Percentiles rank a stretch among this genome's conserved stretches.
These are phyloP conservation scores for Candida ascalaphidarum DNA, from an alignment of 805 yeast species.

Conservation along the genomic window DNA sequence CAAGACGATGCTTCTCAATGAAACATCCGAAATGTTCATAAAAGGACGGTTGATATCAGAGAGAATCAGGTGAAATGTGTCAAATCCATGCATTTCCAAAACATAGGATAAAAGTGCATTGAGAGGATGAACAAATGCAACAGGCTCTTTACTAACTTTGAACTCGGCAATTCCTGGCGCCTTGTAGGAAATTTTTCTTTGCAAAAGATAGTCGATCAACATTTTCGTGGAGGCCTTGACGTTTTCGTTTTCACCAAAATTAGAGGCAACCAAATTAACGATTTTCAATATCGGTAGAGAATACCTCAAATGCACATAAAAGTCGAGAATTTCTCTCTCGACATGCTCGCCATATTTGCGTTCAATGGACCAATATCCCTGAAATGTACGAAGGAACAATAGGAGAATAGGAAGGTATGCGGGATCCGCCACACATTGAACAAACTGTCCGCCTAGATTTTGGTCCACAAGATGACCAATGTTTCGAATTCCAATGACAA, in stretches of 20 bases:
- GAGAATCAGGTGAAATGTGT: conserved; percentile 7
- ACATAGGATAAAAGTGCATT: conserved; percentile 46
- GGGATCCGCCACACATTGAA: conserved; percentile 17
- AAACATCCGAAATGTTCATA: conserved; percentile 43
- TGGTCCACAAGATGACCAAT: conserved; percentile 17
- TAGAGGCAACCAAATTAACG: conserved; percentile 24
- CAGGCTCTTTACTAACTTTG: conserved; percentile 40
- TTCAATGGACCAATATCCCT: conserved; percentile 46
- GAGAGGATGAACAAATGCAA: conserved; percentile 53
- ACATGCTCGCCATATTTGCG: conserved; percentile 67
- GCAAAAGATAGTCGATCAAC: conserved; percentile 19
- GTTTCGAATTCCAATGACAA: conserved; percentile 21
- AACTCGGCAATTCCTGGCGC: conserved; percentile 25
- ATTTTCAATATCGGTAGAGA: conserved; percentile 37
- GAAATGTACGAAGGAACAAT: conserved; percentile 44
- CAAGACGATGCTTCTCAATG: conserved; percentile 53
- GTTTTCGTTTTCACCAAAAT: conserved; percentile 4
- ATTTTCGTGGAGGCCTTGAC: conserved; percentile 25
- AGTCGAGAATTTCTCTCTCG: conserved; percentile 44
- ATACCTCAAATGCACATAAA: conserved; percentile 40
- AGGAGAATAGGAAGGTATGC: conserved; percentile 33
- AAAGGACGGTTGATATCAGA: conserved; percentile 20
- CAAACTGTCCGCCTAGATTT: conserved; percentile 9
- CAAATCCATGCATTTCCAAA: conserved; percentile 23
- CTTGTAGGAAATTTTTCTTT: conserved; percentile 13